Evolutionary conservation across 1,284 basidiomycete genomes (phyloP).

Genomic region (Rhodotorula sp.): DNA sequence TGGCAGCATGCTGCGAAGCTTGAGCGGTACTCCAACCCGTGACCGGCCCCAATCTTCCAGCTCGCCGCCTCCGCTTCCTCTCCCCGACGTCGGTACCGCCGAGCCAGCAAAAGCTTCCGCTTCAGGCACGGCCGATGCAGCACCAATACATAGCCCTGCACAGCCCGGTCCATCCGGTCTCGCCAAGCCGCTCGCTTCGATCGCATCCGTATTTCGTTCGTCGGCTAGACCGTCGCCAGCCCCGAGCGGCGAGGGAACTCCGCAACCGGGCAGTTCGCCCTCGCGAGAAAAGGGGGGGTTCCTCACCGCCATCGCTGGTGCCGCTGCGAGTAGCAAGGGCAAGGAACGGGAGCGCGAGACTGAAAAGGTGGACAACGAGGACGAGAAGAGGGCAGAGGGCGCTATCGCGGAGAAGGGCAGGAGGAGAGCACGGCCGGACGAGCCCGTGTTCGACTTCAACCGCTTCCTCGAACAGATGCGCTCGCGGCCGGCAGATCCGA

Average conservation of each 20-base stretch:
- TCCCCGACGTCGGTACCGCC: background rate
- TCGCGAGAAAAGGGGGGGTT: constrained; percentile 3
- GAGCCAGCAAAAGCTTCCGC: background rate
- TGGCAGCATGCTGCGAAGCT: constrained; percentile 19
- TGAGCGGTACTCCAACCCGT: constrained; percentile 9
- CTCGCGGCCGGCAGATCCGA: constrained; percentile 74
- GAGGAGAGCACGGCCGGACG: constrained; percentile 11
- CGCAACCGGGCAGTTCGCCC: constrained; percentile 13
- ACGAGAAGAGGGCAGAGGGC: constrained; percentile 8
- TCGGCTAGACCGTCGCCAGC: constrained; percentile 8
- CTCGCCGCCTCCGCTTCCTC: background rate
- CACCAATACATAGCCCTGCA: background rate
- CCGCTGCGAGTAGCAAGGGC: background rate
- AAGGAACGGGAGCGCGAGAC: constrained; percentile 12
- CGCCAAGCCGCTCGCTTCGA: constrained; percentile 30
- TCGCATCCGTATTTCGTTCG: constrained; percentile 37
- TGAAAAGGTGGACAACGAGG: background rate
- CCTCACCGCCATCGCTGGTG: background rate
- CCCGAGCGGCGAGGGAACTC: background rate
- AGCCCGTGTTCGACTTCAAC: constrained; percentile 70
- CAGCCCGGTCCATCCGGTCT: constrained; percentile 11
- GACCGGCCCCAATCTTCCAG: background rate
- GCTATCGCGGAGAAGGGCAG: background rate
- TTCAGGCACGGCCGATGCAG: background rate
- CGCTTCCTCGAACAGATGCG: constrained; percentile 89